Evolutionary conservation across 2,329 filamentous ascomycete genomes (phyloP), one percentile per base, ranked within the genome.

Genomic region (Colletotrichum liaoningense): DNA sequence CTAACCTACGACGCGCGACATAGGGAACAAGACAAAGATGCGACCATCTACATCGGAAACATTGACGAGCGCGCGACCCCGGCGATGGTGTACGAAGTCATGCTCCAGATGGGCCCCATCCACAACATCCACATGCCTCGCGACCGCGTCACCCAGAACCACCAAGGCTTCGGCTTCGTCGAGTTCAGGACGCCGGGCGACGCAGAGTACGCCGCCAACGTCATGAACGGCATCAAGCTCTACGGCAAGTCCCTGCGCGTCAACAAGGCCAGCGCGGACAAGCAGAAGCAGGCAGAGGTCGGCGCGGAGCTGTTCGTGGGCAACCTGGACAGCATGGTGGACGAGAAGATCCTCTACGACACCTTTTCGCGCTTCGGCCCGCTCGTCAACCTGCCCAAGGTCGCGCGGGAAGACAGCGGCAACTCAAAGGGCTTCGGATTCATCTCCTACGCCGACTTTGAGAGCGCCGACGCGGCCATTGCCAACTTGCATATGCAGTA

Each of bases 141-240:
- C 88, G 97, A 99, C 84, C 94, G 97, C 83, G 97, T 99, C 78
- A 98, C 97, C 59, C 95, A 98, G 81, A 93, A 93, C 70, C 97
- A 99, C 83, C 97, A 98, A 85, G 97, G 97, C 78, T 99, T 98
- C 87, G 97, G 97, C 79, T 99, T 99, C 84, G 97, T 99, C 84
- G 97, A 99, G 84, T 99, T 98, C 84, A 96, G 95, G 80, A 95
- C 93, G 77, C 95, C 98, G 81, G 92, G 95, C 80, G 97, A 98
- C 83, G 97, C 97, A 79, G 97, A 98, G 82, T 99, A 99, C 86
- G 96, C 97, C 26, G 94, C 95, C 78, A 93, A 96, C 81, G 94
- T 98, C 77, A 97, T 98, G 93, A 98, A 98, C 85, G 94, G 96
- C 81, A 93, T 98, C 77, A 93, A 95, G 74, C 87, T 99, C 28